Conservation (phyloP, 495 filamentous ascomycete genomes). For the Tuber indicum region DNA sequence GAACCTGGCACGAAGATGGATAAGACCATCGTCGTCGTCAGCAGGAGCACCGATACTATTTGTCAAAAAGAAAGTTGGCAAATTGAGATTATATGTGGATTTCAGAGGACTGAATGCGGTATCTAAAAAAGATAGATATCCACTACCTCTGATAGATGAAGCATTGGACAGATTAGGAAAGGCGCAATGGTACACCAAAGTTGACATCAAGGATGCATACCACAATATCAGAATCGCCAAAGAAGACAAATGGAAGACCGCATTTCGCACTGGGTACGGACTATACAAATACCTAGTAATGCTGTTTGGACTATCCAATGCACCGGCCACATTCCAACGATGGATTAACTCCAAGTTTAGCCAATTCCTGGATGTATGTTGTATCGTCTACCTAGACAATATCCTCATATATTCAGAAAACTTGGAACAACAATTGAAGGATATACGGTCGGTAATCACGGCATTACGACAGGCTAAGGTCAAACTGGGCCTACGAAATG, state of each 20-base stretch:
- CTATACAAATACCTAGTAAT: slow-evolving; percentile 41
- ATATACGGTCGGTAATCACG: too few species aligned
- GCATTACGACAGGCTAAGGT: too few species aligned
- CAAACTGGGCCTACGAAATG: too few species aligned
- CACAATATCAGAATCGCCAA: slow-evolving; percentile 41
- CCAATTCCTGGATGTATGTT: too few species aligned
- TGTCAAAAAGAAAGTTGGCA: slow-evolving; percentile 37
- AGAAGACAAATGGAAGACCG: too few species aligned
- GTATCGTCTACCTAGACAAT: too few species aligned
- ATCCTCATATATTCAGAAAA: too few species aligned
- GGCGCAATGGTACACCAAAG: neutral
- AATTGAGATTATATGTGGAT: slow-evolving; percentile 15
- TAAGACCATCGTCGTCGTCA: too few species aligned
- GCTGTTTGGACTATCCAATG: too few species aligned
- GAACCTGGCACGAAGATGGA: too few species aligned
- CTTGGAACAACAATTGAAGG: too few species aligned
- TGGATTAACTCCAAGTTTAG: too few species aligned
- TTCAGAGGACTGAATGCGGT: slow-evolving; percentile 8
- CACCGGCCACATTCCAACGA: neutral
- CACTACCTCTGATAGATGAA: slow-evolving; percentile 37
- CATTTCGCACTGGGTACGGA: slow-evolving; percentile 39
- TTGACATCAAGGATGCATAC: slow-evolving; percentile 40
- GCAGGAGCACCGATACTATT: slow-evolving; percentile 13
- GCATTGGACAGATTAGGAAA: neutral
- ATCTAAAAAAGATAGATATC: neutral